Evolutionary conservation across 805 yeast genomes (phyloP), one percentile per base, ranked within the genome.

Genomic region (Metschnikowia lochheadii): DNA sequence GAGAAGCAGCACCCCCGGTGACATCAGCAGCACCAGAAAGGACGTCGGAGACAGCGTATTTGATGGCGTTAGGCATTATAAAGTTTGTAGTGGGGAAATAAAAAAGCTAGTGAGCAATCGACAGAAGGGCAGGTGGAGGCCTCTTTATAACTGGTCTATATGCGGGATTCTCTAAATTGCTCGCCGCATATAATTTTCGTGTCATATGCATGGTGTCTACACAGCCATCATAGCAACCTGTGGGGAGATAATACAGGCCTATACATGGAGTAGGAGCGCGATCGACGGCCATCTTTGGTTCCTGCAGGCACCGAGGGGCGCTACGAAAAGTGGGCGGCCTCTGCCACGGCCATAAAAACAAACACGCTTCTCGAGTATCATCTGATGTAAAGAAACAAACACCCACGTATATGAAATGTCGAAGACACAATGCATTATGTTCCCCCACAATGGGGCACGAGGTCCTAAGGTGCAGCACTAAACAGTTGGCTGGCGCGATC

Each of bases 51-150:
- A 64, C 66, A 43, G 67, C 69, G 60, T 50, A 65, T 35, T 67
- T 55, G 48, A 64, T 62, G 46, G 71, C 71, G 68, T 66, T 65
- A 35, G 46, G 46, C 46, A 44, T 44, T 11, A n/a, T 44, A 34
- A 52, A 60, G 10, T 8, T 34, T 7, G 32, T 6, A 31, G 13
- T 26, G 21, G 29, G 13, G 14, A 17, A 34, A 14, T n/a, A 23
- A 23, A 44, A 35, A 20, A 13, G 14, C 15, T 20, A 38, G 11
- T 38, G n/a, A 15, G 6, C 11, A 6, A 10, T 3, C 5, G 6
- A 11, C 3, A 3, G 14, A 2, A 10, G 31, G 40, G 39, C 40
- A 6, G 29, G 26, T 8, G 8, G 15, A 6, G 34, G 34, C 18
- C 46, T 21, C 36, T 44, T 15, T 44, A 44, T 44, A 44, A 18